These are phyloP conservation scores for Aspergillus incahuasiensis DNA, from an alignment of 495 filamentous ascomycete genomes.

Conservation along the genomic window DNA sequence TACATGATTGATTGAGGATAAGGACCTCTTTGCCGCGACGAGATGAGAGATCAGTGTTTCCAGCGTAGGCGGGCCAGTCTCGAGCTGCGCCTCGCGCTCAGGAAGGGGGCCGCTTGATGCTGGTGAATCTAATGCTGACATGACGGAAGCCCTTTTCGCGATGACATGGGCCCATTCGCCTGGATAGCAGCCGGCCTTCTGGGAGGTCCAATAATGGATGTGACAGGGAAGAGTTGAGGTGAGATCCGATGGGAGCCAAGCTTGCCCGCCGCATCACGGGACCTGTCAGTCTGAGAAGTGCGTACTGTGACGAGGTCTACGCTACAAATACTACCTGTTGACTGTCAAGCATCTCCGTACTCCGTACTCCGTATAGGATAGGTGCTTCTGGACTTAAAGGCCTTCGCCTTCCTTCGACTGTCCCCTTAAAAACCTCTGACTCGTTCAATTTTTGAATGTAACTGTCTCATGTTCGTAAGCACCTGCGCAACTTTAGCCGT, in stretches of 20 bases:
- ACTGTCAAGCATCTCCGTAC: no score
- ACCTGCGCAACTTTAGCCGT: conserved; percentile 9
- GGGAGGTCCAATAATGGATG: neutral
- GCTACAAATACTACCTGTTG: no score
- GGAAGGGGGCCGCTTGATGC: conserved; percentile 17
- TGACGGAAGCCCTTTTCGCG: conserved; percentile 5
- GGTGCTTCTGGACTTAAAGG: no score
- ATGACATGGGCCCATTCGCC: neutral
- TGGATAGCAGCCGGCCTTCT: neutral
- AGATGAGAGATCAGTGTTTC: conserved; percentile 78
- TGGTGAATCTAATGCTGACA: conserved; percentile 33
- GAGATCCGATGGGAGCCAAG: neutral
- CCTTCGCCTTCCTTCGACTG: no score
- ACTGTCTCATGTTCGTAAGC: neutral
- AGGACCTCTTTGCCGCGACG: conserved; percentile 81
- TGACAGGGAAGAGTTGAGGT: neutral
- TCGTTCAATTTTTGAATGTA: neutral
- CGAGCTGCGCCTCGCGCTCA: conserved; percentile 12
- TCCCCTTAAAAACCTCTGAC: neutral
- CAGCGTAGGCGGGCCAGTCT: conserved; percentile 38
- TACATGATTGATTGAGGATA: conserved; percentile 80
- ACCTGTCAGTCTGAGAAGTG: neutral
- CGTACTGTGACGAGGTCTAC: neutral
- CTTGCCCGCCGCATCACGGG: neutral
- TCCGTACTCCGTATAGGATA: no score